These are phyloP conservation scores for Aspergillus intermedius DNA, from an alignment of 2,329 filamentous ascomycete genomes.

Conservation along the genomic window DNA sequence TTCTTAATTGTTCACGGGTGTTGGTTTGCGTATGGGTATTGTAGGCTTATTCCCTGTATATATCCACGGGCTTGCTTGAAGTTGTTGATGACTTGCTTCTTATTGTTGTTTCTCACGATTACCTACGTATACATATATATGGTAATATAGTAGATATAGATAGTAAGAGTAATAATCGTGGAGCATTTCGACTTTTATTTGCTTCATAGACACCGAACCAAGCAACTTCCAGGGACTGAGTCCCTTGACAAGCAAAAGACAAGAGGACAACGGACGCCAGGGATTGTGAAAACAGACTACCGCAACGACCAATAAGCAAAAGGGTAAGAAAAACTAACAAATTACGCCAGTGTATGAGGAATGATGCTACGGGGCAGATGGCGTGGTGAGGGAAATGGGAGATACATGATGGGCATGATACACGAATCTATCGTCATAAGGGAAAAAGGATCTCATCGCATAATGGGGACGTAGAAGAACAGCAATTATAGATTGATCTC, in stretches of 20 bases:
- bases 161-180: neutral
- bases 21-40: neutral
- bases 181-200: slow-evolving; percentile 2
- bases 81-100: neutral
- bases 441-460: slow-evolving; percentile 11
- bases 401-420: slow-evolving; percentile 40
- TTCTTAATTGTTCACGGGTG: neutral
- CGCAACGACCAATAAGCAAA: slow-evolving; percentile 17
- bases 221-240: neutral
- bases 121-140: neutral
- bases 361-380: slow-evolving; percentile 26
- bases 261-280: neutral
- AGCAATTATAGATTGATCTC: slow-evolving; percentile 2
- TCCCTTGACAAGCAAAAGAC: neutral
- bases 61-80: neutral
- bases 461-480: slow-evolving; percentile 7
- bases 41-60: slow-evolving; percentile 5
- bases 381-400: slow-evolving; percentile 18
- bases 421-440: slow-evolving; percentile 14
- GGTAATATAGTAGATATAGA: too few species aligned
- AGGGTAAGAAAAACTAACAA: slow-evolving; percentile 20
- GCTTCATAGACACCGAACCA: neutral
- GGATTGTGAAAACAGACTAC: neutral
- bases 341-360: slow-evolving; percentile 36
- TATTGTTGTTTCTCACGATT: neutral